Percentiles rank a stretch among this genome's conserved stretches.
Conservation (phyloP, 1,284 basidiomycete genomes). For the Microbotryum intermedium region DNA sequence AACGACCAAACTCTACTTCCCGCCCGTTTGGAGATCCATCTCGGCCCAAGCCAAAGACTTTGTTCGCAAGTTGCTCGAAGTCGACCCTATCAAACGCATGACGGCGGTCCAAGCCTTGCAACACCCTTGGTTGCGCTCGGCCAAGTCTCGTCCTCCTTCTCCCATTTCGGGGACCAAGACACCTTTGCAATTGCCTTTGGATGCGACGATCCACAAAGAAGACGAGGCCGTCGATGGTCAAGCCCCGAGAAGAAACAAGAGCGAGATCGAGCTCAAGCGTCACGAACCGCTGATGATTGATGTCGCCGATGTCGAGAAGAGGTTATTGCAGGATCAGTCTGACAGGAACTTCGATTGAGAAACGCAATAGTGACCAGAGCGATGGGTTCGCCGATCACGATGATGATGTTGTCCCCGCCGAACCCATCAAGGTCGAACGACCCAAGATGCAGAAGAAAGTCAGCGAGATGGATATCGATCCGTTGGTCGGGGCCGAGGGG, state of each 20-base stretch:
- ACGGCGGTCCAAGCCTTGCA: constrained; percentile 25
- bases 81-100: constrained; percentile 28
- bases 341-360: too few species aligned
- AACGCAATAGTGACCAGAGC: too few species aligned
- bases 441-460: too few species aligned
- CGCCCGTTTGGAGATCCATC: constrained; percentile 29
- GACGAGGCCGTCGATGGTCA: background rate
- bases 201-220: background rate
- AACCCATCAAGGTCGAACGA: background rate
- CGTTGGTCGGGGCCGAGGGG: too few species aligned
- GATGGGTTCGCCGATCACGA: background rate
- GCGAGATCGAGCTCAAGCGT: constrained; percentile 4
- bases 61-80: constrained; percentile 15
- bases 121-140: constrained; percentile 28
- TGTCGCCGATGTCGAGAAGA: constrained; percentile 16
- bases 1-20: constrained; percentile 28
- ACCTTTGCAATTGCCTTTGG: background rate
- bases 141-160: constrained; percentile 20
- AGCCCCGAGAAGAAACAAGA: background rate
- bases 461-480: too few species aligned
- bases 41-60: constrained; percentile 32
- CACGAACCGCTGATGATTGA: constrained; percentile 14
- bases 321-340: background rate
- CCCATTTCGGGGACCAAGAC: background rate
- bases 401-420: background rate